Conservation (phyloP, 2,329 filamentous ascomycete genomes). For the Venturia aucupariae region DNA sequence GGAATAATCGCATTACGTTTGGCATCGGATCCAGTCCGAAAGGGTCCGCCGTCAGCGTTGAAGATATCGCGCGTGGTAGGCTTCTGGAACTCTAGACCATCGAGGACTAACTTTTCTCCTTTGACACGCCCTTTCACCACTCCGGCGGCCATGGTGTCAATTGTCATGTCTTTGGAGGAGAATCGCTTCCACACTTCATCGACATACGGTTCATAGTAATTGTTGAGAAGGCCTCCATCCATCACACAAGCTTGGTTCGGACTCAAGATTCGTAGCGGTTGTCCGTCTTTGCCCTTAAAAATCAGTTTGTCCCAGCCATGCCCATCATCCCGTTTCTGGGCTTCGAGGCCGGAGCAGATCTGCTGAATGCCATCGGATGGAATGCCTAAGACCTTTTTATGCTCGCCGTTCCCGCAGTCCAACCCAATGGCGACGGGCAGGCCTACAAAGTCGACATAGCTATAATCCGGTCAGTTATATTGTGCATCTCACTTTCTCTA, state of each 20-base stretch:
- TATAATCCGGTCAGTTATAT: not conserved
- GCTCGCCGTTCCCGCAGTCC: constrained; percentile 29
- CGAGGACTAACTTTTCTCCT: constrained; percentile 39
- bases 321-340: constrained; percentile 38
- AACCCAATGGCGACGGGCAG: constrained; percentile 38
- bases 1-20: constrained; percentile 55
- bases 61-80: constrained; percentile 57
- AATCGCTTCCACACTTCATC: constrained; percentile 43
- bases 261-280: constrained; percentile 33
- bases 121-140: constrained; percentile 44
- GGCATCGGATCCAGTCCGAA: constrained; percentile 36
- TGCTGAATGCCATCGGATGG: constrained; percentile 45
- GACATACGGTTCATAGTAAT: constrained; percentile 45
- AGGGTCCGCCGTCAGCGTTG: constrained; percentile 55
- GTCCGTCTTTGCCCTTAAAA: constrained; percentile 27
- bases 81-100: constrained; percentile 41
- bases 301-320: constrained; percentile 54
- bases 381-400: constrained; percentile 47
- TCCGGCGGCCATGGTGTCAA: constrained; percentile 20
- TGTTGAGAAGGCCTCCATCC: constrained; percentile 38
- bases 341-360: constrained; percentile 15
- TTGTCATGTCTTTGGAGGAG: constrained; percentile 47
- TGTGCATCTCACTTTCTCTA: not conserved
- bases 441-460: constrained; percentile 60
- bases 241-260: constrained; percentile 39